These are phyloP conservation scores for Globisporangium sylvaticum DNA, from an alignment of 352 stramenopile species.

Conservation along the genomic window DNA sequence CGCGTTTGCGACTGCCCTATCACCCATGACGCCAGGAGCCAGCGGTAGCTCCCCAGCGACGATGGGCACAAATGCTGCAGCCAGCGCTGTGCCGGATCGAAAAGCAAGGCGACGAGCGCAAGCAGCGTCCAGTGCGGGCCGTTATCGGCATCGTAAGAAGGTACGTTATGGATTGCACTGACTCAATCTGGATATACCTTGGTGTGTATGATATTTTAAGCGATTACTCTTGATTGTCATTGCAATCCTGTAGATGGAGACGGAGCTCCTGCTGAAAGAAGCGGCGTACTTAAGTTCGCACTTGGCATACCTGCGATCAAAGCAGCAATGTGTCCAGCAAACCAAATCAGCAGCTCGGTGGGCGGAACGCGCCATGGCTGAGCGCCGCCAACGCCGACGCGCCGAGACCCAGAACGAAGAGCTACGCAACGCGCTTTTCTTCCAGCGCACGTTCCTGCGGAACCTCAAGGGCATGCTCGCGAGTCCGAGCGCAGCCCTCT, in stretches of 20 bases:
- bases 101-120: background rate
- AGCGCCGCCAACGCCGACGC: background rate
- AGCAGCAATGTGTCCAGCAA: background rate
- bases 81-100: background rate
- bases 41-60: background rate
- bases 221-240: background rate
- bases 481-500: background rate
- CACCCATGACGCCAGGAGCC: background rate
- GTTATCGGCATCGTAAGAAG: slow-evolving; percentile 8
- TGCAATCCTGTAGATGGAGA: background rate
- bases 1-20: background rate
- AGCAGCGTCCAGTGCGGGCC: slow-evolving; percentile 3
- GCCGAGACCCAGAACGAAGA: slow-evolving; percentile 1
- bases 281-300: background rate
- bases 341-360: background rate
- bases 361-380: background rate
- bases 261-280: background rate
- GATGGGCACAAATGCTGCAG: background rate
- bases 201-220: no score
- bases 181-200: no score
- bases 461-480: slow-evolving; percentile 10
- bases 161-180: background rate
- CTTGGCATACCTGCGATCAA: background rate
- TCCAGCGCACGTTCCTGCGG: slow-evolving; percentile 3
- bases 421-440: slow-evolving; percentile 1